Evolutionary conservation across 78 protist genomes (phyloP), one percentile per base, ranked within the genome.

Genomic region (Dictyostelium capitatum): DNA sequence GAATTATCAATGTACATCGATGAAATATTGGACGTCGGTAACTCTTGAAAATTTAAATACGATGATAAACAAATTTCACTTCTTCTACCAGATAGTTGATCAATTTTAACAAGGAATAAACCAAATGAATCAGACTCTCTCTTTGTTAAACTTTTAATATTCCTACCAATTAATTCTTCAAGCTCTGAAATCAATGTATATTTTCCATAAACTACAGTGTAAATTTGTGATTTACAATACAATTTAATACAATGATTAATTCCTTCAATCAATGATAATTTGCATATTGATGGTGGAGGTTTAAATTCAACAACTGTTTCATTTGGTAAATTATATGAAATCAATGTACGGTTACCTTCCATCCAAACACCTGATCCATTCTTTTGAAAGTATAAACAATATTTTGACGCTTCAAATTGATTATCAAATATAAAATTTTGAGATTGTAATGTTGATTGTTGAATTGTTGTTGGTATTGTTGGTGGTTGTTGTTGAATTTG

Each of bases 301-400:
- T 87, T 87, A 48, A 87, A 87, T n/a, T 87, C 93, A 0, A 87
- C 93, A 0, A 87, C 93, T 0, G 93, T 74, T 48, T 87, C 93
- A 56, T 87, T 87, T 20, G 93, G 93, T 37, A 87, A 50, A 77
- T 87, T 77, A 74, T 87, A 87, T 5, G 84, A 77, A 64, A 53
- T 77, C 4, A 87, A 57, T 17, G 78, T 87, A 28, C 93, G 54
- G 48, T 74, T 43, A n/a, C 93, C 84, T 77, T 87, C 93, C 93
- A 87, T 87, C 93, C 93, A 87, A 25, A 87, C 93, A 37, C 93
- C 93, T 7, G 84, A 59, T 23, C 93, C 93, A 87, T 62, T 50
- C 79, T 87, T 87, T 50, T 87, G 93, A 32, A 72, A 87, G 11
- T 64, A 87, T 47, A 87, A 37, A 77, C 93, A 87, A 50, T 59